phyloP scores from a whole-genome alignment of 2,329 filamentous ascomycete species.

The Diplodia seriata region DNA sequence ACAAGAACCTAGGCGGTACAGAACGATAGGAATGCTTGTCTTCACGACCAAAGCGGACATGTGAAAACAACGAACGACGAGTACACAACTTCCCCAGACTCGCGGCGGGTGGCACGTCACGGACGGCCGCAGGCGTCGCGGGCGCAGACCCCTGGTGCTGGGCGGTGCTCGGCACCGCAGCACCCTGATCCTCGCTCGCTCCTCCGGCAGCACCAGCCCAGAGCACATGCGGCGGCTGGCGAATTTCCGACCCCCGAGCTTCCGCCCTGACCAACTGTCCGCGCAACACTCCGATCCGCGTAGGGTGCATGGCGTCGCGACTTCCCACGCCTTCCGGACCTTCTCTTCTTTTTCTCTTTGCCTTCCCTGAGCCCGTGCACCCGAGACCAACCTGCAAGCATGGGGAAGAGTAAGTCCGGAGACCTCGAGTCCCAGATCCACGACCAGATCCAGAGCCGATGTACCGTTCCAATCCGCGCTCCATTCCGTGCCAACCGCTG shows the following conservation, averaged over 20 bases:
- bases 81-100: slow-evolving; percentile 5
- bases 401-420: slow-evolving; percentile 34
- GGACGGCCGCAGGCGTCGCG: neutral
- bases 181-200: slow-evolving; percentile 17
- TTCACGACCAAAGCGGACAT: neutral
- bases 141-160: slow-evolving; percentile 19
- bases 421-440: slow-evolving; percentile 33
- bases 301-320: slow-evolving; percentile 17
- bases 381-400: slow-evolving; percentile 16
- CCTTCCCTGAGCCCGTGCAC: slow-evolving; percentile 30
- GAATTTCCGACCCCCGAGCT: slow-evolving; percentile 19
- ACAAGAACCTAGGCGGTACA: neutral
- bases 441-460: slow-evolving; percentile 31
- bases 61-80: neutral
- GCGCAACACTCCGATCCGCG: slow-evolving; percentile 24
- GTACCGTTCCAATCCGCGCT: slow-evolving; percentile 31
- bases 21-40: neutral
- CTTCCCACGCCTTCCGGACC: slow-evolving; percentile 11
- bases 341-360: slow-evolving; percentile 31
- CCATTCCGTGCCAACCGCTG: slow-evolving; percentile 21
- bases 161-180: slow-evolving; percentile 15
- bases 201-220: neutral
- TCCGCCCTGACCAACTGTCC: slow-evolving; percentile 22
- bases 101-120: slow-evolving; percentile 13
- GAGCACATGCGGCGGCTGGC: slow-evolving; percentile 3